Percentiles rank a stretch among this genome's conserved stretches.
Evolutionary conservation across 2,329 filamentous ascomycete genomes (phyloP).

Genomic region (Herpotrichia juniperi): DNA sequence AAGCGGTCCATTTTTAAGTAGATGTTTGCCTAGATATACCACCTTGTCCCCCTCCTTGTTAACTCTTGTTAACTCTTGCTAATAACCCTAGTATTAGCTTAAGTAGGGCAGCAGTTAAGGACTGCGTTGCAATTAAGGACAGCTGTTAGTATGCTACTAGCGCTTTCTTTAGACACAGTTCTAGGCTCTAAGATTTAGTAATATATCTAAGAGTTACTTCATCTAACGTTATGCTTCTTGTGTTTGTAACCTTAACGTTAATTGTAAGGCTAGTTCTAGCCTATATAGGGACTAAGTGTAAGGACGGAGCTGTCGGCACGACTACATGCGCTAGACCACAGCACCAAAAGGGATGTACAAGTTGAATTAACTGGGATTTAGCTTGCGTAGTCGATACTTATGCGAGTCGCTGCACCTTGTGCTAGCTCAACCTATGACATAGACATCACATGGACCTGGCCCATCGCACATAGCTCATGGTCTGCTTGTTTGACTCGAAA

Average conservation of each 20-base stretch:
- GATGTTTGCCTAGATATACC: slow-evolving; percentile 62
- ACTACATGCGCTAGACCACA: too few species aligned
- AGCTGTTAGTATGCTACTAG: slow-evolving; percentile 59
- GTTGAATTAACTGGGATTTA: too few species aligned
- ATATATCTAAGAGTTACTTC: slow-evolving; percentile 61
- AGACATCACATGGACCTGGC: too few species aligned
- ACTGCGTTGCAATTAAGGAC: slow-evolving; percentile 43
- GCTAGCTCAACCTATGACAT: too few species aligned
- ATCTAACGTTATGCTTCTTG: slow-evolving; percentile 54
- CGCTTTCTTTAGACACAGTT: slow-evolving; percentile 59
- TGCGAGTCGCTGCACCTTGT: too few species aligned
- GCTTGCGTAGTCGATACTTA: too few species aligned
- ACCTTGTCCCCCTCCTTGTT: slow-evolving; percentile 58
- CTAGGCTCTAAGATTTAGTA: slow-evolving; percentile 54
- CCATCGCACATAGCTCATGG: too few species aligned
- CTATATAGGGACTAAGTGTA: too few species aligned
- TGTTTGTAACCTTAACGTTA: slow-evolving; percentile 56
- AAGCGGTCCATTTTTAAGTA: slow-evolving; percentile 37
- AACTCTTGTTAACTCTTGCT: slow-evolving; percentile 56
- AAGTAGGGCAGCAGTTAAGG: slow-evolving; percentile 41
- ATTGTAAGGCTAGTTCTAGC: slow-evolving; percentile 42
- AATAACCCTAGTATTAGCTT: slow-evolving; percentile 57
- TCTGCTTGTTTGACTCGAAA: too few species aligned
- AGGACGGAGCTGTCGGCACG: too few species aligned
- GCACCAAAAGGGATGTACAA: too few species aligned